A percentile compares a stretch with the other conserved stretches of the same genome.
Evolutionary conservation across 2,329 filamentous ascomycete species (phyloP).

Genomic region (Aureobasidium sp.): DNA sequence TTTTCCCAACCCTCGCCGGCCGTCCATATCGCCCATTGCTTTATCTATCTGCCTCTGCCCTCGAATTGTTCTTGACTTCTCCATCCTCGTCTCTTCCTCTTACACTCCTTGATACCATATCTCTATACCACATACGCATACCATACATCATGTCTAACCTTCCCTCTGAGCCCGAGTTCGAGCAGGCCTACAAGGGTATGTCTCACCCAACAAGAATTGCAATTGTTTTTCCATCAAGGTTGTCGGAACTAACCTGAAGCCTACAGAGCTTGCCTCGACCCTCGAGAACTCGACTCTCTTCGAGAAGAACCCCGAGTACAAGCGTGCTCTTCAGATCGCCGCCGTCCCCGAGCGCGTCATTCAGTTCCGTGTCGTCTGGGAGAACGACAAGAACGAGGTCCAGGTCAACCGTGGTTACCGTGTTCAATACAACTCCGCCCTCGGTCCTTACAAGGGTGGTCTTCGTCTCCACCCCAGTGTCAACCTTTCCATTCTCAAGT

Average conservation of each 20-base stretch:
- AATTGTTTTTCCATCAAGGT: constrained; percentile 5
- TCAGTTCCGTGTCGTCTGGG: constrained; percentile 98
- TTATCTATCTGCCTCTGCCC: constrained; percentile 14
- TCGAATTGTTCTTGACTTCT: constrained; percentile 1
- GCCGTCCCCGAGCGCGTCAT: constrained; percentile 95
- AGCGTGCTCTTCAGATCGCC: constrained; percentile 86
- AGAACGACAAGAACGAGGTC: constrained; percentile 89
- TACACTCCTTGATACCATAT: background rate
- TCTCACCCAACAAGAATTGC: constrained; percentile 20
- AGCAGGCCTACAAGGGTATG: constrained; percentile 97
- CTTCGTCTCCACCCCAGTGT: constrained; percentile 94
- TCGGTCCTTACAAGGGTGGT: constrained; percentile 98
- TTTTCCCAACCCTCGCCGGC: constrained; percentile 21
- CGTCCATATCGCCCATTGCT: constrained; percentile 5
- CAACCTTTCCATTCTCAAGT: constrained; percentile 85
- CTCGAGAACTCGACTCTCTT: constrained; percentile 96
- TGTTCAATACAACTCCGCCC: constrained; percentile 98
- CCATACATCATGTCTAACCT: constrained; percentile 68
- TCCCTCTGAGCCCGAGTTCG: constrained; percentile 93
- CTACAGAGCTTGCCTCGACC: constrained; percentile 90
- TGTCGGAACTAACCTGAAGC: background rate
- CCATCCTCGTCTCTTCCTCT: constrained; percentile 13
- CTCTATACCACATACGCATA: background rate
- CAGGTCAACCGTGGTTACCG: constrained; percentile 97
- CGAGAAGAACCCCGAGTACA: constrained; percentile 94